These are phyloP conservation scores for Pilaira anomala DNA, from an alignment of 192 early-diverging fungal genomes.

Conservation along the genomic window DNA sequence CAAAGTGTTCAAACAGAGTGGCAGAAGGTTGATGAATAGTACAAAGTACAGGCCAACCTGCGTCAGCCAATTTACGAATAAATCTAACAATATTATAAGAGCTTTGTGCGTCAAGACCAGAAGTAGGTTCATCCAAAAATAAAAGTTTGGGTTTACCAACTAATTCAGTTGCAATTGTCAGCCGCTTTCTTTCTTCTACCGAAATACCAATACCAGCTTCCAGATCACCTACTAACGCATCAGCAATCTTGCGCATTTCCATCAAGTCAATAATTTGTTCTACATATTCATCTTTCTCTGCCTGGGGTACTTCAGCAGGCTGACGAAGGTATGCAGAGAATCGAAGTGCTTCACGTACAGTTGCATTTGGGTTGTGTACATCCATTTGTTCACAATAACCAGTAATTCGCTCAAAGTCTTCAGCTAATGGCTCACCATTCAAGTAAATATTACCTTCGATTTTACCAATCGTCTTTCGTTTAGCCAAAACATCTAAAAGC, in stretches of 20 bases:
- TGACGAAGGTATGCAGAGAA: conserved; percentile 76
- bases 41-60: conserved; percentile 68
- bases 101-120: conserved; percentile 76
- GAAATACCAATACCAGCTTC: conserved; percentile 75
- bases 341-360: conserved; percentile 71
- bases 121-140: conserved; percentile 89
- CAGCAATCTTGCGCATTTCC: conserved; percentile 65
- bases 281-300: conserved; percentile 67
- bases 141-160: conserved; percentile 74
- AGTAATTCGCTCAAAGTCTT: conserved; percentile 64
- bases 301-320: conserved; percentile 56
- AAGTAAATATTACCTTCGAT: conserved; percentile 69
- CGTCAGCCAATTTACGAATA: conserved; percentile 59
- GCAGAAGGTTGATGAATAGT: conserved; percentile 89
- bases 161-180: conserved; percentile 84
- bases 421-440: conserved; percentile 51
- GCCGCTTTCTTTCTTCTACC: conserved; percentile 82
- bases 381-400: conserved; percentile 87
- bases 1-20: conserved; percentile 81
- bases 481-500: conserved; percentile 69
- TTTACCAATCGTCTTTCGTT: conserved; percentile 71
- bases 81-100: conserved; percentile 76
- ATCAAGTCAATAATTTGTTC: conserved; percentile 75
- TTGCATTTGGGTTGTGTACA: conserved; percentile 68
- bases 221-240: conserved; percentile 69